Evolutionary conservation across 2,329 filamentous ascomycete genomes (phyloP).

Genomic region (Xylariaceae sp.): DNA sequence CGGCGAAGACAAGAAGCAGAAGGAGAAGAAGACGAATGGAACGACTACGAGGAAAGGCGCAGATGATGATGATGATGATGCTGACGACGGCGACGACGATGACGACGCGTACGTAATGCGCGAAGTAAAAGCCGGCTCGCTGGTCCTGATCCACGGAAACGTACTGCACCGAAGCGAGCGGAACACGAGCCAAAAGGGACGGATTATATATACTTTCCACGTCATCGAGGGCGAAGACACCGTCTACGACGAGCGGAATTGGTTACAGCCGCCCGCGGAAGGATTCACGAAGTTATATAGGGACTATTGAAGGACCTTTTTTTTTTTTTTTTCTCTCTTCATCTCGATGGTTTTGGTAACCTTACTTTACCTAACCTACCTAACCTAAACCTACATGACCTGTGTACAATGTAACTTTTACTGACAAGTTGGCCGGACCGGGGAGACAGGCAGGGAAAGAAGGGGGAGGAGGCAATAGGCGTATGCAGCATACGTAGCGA

Average conservation of each 20-base stretch:
- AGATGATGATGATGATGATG: background rate
- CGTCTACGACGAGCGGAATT: conserved; percentile 80
- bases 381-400: no score
- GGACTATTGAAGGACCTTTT: conserved; percentile 9
- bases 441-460: no score
- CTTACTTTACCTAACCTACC: no score
- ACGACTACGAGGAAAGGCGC: no score
- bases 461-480: no score
- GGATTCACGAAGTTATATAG: conserved; percentile 68
- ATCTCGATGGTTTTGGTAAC: background rate
- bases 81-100: conserved; percentile 27
- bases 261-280: conserved; percentile 77
- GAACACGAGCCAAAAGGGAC: conserved; percentile 77
- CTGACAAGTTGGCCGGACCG: no score
- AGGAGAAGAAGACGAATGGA: no score
- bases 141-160: conserved; percentile 95
- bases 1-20: conserved; percentile 34
- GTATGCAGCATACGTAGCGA: no score
- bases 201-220: conserved; percentile 97
- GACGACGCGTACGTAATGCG: conserved; percentile 66
- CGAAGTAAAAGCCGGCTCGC: conserved; percentile 82
- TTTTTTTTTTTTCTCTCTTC: background rate
- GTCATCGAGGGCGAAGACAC: conserved; percentile 75
- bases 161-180: conserved; percentile 92
- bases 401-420: no score